phyloP scores from a whole-genome alignment of 2,329 filamentous ascomycete species.

The Tolypocladium paradoxum region DNA sequence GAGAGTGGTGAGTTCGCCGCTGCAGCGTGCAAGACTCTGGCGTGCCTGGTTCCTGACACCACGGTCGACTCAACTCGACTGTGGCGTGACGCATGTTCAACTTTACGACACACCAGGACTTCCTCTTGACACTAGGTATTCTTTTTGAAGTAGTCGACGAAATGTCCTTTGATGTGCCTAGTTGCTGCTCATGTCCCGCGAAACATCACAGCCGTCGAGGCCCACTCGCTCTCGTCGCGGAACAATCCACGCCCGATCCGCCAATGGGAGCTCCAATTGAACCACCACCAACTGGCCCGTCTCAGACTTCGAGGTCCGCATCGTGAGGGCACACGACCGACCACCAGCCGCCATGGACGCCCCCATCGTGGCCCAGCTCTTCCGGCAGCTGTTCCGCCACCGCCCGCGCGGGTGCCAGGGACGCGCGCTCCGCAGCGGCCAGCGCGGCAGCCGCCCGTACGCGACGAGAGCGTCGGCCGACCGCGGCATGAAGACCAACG shows the following conservation, averaged over 20 bases:
- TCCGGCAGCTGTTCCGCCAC: conserved; percentile 76
- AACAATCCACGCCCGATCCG: neutral
- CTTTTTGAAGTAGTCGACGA: too few relatives aligned
- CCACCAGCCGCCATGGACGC: conserved; percentile 58
- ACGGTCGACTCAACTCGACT: neutral
- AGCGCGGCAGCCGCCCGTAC: conserved; percentile 12
- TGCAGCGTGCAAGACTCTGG: too few relatives aligned
- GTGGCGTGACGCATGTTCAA: neutral
- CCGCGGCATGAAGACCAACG: conserved; percentile 37
- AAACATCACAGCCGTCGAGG: neutral
- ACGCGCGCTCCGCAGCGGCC: conserved; percentile 3
- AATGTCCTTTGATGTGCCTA: too few relatives aligned
- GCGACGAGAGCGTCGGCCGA: conserved; percentile 20
- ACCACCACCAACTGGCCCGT: neutral
- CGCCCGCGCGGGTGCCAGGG: conserved; percentile 23
- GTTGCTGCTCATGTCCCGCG: neutral
- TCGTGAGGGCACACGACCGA: neutral
- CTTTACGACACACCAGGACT: neutral
- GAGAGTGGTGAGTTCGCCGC: too few relatives aligned
- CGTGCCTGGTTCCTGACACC: too few relatives aligned
- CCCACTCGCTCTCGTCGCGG: neutral
- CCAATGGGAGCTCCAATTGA: neutral
- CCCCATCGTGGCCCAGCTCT: conserved; percentile 63
- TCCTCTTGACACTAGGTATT: too few relatives aligned
- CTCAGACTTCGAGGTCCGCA: conserved; percentile 9